Base-by-base conservation (phyloP, 73 alveolate species). In the Stentor coeruleus region DNA sequence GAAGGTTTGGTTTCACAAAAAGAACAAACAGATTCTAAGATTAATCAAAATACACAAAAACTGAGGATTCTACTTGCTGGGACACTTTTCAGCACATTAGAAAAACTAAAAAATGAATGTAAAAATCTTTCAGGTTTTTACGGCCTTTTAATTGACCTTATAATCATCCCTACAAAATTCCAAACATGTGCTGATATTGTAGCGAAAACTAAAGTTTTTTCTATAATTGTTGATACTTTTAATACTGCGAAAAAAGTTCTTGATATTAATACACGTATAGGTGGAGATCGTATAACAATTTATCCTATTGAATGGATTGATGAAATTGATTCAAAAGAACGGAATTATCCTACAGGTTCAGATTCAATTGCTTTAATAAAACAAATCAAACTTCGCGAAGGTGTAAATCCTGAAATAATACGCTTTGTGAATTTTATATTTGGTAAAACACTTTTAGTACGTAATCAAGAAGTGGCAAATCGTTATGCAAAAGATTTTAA, bases 281-380 rank as follows among this genome's bases (percentile, higher is more conserved):
- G 90, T 80, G 99, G 99, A 31, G 97, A 96, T 38, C 96, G 90
- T n/a, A 93, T 95, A 38, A 88, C 87, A 49, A 88, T 94, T 82
- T 87, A 82, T 39, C 98, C 98, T 31, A 85, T 93, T 42, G 95
- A 92, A 57, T 77, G 85, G 76, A 59, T 86, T 0, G 92, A 91
- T 39, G 83, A 81, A 59, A 58, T 60, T 37, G 81, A 66, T 72
- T 76, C 82, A 73, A 59, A 86, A 57, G 76, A 85, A 39, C 82
- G 92, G 58, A 35, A 75, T 77, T 58, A 60, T 81, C 79, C 90
- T 74, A 85, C 87, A 49, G 84, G 88, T 37, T 72, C 91, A 4
- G 96, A 91, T 40, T 87, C 92, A 0, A 85, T 77, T 58, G 90
- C 94, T 37, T 85, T 95, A 39, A 86, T 88, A 59, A 92, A 89